Evolutionary conservation across 1,139 yeast species (phyloP).

Genomic region (Citeromyces siamensis): DNA sequence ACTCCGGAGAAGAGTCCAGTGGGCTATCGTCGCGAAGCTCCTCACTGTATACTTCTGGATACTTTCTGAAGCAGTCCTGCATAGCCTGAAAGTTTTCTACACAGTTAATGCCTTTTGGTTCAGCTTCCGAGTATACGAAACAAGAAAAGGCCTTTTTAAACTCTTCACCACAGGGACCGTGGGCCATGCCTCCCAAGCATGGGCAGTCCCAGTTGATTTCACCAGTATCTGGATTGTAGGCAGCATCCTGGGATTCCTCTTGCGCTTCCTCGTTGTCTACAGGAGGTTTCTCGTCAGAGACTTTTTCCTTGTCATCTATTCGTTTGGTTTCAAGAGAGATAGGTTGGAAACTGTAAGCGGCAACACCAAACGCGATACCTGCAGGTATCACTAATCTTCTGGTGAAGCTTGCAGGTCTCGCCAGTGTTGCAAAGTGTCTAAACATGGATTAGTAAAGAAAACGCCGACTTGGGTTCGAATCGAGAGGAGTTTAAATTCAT

Average conservation of each 20-base stretch:
- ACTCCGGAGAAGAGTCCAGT: too few relatives aligned
- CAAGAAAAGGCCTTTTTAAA: constrained; percentile 95
- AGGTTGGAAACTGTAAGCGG: neutral
- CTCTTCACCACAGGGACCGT: constrained; percentile 98
- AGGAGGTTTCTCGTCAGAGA: neutral
- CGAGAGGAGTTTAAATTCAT: too few relatives aligned
- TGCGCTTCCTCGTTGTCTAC: neutral
- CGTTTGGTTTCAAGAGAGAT: neutral
- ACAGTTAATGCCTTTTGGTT: constrained; percentile 96
- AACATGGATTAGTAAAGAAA: too few relatives aligned
- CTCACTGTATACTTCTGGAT: constrained; percentile 93
- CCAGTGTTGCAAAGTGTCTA: too few relatives aligned
- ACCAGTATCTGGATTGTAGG: constrained; percentile 95
- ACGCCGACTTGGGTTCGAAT: too few relatives aligned
- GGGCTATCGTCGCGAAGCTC: constrained; percentile 59
- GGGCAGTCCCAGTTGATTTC: constrained; percentile 99
- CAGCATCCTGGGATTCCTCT: constrained; percentile 33
- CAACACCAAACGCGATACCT: neutral
- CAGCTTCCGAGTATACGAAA: constrained; percentile 88
- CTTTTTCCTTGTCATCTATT: neutral
- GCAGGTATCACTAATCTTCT: neutral
- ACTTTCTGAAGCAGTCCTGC: constrained; percentile 90
- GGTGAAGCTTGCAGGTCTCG: too few relatives aligned
- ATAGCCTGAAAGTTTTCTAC: constrained; percentile 81
- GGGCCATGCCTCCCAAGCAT: constrained; percentile 98